Evolutionary conservation across 495 filamentous ascomycete genomes (phyloP).

Genomic region (Trichocladium antarcticum): DNA sequence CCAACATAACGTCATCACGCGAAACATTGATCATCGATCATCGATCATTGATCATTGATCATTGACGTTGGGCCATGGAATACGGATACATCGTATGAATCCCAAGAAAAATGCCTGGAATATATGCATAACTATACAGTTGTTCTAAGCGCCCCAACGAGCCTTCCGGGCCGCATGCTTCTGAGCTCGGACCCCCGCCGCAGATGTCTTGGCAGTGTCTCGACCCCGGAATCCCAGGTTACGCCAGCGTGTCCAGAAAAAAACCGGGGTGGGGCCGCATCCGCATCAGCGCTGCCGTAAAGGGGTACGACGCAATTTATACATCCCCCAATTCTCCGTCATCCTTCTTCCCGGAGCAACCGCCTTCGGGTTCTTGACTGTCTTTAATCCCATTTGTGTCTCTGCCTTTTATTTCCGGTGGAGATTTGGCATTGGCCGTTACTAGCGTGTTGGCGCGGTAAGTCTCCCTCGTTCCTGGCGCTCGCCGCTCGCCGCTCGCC

Average conservation of each 20-base stretch:
- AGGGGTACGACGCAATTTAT: conserved; percentile 16
- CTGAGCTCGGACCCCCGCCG: conserved; percentile 21
- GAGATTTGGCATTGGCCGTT: neutral
- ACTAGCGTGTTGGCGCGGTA: conserved; percentile 6
- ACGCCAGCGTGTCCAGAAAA: conserved; percentile 27
- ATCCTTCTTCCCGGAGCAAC: neutral
- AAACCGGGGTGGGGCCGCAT: conserved; percentile 4
- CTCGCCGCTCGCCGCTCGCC: too few relatives aligned
- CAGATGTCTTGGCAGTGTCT: neutral
- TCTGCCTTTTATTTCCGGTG: conserved; percentile 2
- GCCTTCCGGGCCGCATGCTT: too few relatives aligned
- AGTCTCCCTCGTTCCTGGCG: neutral
- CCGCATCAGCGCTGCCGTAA: conserved; percentile 15
- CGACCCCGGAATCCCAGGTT: neutral
- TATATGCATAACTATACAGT: too few relatives aligned
- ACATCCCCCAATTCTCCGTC: neutral
- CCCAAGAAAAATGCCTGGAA: too few relatives aligned
- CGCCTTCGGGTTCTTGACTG: conserved; percentile 14
- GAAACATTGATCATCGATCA: too few relatives aligned
- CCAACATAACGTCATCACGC: too few relatives aligned
- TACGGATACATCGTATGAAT: too few relatives aligned
- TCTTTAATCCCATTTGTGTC: conserved; percentile 15
- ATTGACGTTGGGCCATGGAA: too few relatives aligned
- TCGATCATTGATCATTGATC: too few relatives aligned
- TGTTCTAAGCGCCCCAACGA: too few relatives aligned